These are phyloP conservation scores for Apiospora koreana DNA, from an alignment of 2,329 filamentous ascomycete genomes.

Conservation along the genomic window DNA sequence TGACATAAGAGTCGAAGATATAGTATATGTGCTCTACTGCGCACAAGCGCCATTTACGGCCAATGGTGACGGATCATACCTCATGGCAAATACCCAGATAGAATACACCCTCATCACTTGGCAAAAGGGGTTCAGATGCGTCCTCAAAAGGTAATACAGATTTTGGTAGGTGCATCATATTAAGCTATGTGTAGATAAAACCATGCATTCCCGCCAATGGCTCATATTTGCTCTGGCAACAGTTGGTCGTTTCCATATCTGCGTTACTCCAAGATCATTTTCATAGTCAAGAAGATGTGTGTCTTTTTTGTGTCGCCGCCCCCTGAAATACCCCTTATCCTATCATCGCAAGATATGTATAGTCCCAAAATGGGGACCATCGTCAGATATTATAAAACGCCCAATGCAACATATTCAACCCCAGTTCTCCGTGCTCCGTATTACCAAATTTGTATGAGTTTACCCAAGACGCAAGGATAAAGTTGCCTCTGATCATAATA, in stretches of 20 bases:
- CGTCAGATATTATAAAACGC: conserved; percentile 6
- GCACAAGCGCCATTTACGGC: neutral
- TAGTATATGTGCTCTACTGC: too few species aligned
- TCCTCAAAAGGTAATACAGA: neutral
- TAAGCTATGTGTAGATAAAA: conserved; percentile 14
- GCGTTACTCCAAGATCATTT: conserved; percentile 13
- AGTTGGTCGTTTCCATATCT: conserved; percentile 5
- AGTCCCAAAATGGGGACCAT: conserved; percentile 16
- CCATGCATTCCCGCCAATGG: neutral
- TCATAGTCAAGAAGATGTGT: conserved; percentile 16
- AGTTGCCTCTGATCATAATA: neutral
- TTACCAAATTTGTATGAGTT: conserved; percentile 11
- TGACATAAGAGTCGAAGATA: too few species aligned
- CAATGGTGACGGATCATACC: neutral
- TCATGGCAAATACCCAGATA: neutral
- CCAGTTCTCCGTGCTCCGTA: conserved; percentile 6
- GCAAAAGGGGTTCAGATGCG: neutral
- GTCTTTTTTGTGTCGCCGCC: neutral
- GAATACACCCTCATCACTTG: neutral
- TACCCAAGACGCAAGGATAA: neutral
- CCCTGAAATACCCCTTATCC: neutral
- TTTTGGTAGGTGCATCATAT: conserved; percentile 11
- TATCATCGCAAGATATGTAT: conserved; percentile 22
- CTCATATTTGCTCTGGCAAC: conserved; percentile 3
- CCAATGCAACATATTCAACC: conserved; percentile 9